Base-by-base conservation (phyloP, 768 basidiomycete genomes). In the Pisolithus tinctorius region DNA sequence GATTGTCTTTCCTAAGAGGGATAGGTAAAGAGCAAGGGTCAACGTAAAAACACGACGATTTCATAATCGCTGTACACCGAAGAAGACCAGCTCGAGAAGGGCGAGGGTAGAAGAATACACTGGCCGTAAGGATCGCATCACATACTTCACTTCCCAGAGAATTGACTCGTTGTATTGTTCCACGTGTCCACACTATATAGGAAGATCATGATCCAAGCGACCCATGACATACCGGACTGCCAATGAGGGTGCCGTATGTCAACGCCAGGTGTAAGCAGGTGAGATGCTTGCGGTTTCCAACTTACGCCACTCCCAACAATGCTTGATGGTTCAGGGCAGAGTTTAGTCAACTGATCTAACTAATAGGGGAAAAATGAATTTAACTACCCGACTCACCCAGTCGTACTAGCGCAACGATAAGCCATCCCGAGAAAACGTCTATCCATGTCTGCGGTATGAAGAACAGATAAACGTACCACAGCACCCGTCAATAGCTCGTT, bases 141-240 rank as follows among this genome's bases (percentile, higher is more conserved):
- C 63, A 64, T 14, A 55, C 1, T 11, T 60, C 56, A 16, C 56
- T 56, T 11, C 55, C 41, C 14, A 63, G 2, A 11, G 54, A 42
- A 4, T 48, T 45, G n/a, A 56, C 7, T 23, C 54, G 47, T 26
- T 4, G 39, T 26, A 54, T 63, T 63, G 40, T 23, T 17, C 16
- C 9, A 11, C 6, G 17, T 40, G 11, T 17, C 39, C 6, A 7
- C n/a, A 13, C 10, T 40, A 40, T 17, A 1, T n/a, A n/a, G n/a
- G n/a, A n/a, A n/a, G n/a, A n/a, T n/a, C n/a, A n/a, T 17, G 20
- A 2, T 7, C 7, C 39, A 2, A 11, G 17, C 39, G 10, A 6
- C 39, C 16, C 39, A 40, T 7, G n/a, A 40, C 39, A 23, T 40
- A 40, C 39, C n/a, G 16, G n/a, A 40, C 6, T 40, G 39, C 38